Percentiles rank a stretch among this genome's conserved stretches.
Evolutionary conservation across 768 basidiomycete genomes (phyloP).

Genomic region (Naganishia vaughanmartiniae): DNA sequence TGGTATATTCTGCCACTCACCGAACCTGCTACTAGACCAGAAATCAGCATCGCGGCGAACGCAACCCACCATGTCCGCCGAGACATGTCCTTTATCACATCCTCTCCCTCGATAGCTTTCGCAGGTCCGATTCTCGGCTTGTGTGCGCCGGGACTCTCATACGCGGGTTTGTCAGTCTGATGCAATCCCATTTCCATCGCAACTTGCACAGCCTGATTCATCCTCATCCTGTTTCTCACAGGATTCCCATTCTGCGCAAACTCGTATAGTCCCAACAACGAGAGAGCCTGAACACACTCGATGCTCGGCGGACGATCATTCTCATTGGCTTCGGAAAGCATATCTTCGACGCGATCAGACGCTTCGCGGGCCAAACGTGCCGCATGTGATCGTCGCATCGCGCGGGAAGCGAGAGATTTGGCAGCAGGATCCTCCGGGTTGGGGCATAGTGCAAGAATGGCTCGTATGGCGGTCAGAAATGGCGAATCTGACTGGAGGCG

Average conservation of each 20-base stretch:
- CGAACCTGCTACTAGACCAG: conserved; percentile 41
- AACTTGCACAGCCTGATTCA: conserved; percentile 40
- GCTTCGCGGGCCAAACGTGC: conserved; percentile 39
- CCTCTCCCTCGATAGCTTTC: conserved; percentile 41
- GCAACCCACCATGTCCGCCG: conserved; percentile 49
- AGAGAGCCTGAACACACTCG: conserved; percentile 46
- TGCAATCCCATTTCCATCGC: conserved; percentile 49
- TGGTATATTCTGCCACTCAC: conserved; percentile 2
- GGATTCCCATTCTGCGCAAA: conserved; percentile 43
- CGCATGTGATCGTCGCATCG: conserved; percentile 35
- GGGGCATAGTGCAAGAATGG: conserved; percentile 46
- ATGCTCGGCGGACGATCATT: conserved; percentile 32
- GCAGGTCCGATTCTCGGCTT: conserved; percentile 26
- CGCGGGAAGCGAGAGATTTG: conserved; percentile 42
- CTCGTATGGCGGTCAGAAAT: conserved; percentile 46
- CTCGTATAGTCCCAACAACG: conserved; percentile 47
- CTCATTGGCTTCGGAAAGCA: conserved; percentile 33
- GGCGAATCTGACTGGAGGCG: conserved; percentile 44
- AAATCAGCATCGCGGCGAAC: conserved; percentile 40
- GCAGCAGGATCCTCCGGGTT: conserved; percentile 42
- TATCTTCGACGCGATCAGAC: conserved; percentile 34
- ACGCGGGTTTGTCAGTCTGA: conserved; percentile 39
- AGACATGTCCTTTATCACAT: conserved; percentile 48
- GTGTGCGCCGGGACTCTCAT: conserved; percentile 6
- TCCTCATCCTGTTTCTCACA: conserved; percentile 34